Percentiles rank a stretch among this genome's conserved stretches.
Conservation (phyloP, 176 grass and related monocot species). For the Tuctoria greenei region DNA sequence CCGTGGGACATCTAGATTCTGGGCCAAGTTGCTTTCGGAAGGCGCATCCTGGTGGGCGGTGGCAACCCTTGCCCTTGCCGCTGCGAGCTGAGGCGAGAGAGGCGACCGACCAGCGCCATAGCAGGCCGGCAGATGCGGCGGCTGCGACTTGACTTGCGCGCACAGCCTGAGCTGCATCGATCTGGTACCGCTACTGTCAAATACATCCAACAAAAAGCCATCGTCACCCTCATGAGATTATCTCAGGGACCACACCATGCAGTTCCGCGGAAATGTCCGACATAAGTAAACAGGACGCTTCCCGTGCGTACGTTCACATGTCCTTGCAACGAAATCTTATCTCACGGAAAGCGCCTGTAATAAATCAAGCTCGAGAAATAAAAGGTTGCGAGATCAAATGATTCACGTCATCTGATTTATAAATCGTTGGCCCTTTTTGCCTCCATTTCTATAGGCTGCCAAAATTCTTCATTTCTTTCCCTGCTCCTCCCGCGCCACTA, state of each 20-base stretch:
- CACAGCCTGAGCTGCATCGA: slow-evolving; percentile 11
- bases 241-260: slow-evolving; percentile 32
- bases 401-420: background rate
- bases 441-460: background rate
- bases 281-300: slow-evolving; percentile 25
- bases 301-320: background rate
- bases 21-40: no score
- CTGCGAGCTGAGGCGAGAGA: no score
- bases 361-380: background rate
- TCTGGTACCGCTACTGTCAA: slow-evolving; percentile 22
- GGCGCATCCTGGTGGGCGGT: no score
- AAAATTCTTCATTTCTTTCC: no score
- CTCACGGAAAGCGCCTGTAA: background rate
- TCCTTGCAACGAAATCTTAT: slow-evolving; percentile 10
- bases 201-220: slow-evolving; percentile 27
- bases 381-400: background rate
- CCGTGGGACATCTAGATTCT: background rate
- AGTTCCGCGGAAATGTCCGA: slow-evolving; percentile 6
- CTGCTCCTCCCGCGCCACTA: no score
- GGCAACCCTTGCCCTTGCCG: no score
- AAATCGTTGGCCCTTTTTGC: background rate
- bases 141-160: background rate
- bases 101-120: no score
- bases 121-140: slow-evolving; percentile 9
- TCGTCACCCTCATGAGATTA: slow-evolving; percentile 30